These are phyloP conservation scores for Nitzschia putrida DNA, from an alignment of 108 stramenopile genomes.

Conservation along the genomic window DNA sequence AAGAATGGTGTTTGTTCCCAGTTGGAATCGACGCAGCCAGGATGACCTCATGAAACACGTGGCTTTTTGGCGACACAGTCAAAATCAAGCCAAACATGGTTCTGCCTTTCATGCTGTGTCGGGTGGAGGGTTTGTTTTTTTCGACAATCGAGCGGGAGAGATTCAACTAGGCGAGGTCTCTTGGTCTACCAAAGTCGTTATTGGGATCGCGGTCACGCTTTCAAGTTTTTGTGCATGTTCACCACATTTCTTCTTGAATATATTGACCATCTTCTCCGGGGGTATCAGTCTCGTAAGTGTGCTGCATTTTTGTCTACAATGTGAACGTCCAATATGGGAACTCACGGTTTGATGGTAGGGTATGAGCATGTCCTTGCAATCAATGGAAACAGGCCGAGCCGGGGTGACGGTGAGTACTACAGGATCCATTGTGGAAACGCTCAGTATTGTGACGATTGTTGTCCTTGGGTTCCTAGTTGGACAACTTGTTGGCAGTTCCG, in stretches of 20 bases:
- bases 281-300: slow-evolving; percentile 44
- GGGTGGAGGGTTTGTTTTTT: slow-evolving; percentile 38
- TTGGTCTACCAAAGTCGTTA: slow-evolving; percentile 34
- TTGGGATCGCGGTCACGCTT: slow-evolving; percentile 44
- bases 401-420: slow-evolving; percentile 25
- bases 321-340: background rate
- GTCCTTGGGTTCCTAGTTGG: slow-evolving; percentile 53
- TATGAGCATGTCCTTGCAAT: slow-evolving; percentile 63
- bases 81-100: slow-evolving; percentile 18
- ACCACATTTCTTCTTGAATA: slow-evolving; percentile 69
- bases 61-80: slow-evolving; percentile 43
- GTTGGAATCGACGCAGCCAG: slow-evolving; percentile 54
- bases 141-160: slow-evolving; percentile 20
- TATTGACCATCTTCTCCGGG: slow-evolving; percentile 58
- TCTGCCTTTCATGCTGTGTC: slow-evolving; percentile 37
- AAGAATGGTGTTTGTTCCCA: slow-evolving; percentile 39
- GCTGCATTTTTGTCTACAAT: background rate
- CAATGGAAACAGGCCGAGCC: slow-evolving; percentile 52
- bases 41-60: slow-evolving; percentile 45
- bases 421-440: slow-evolving; percentile 45
- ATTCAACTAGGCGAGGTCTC: slow-evolving; percentile 25
- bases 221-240: slow-evolving; percentile 53
- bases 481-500: slow-evolving; percentile 72
- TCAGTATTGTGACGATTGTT: slow-evolving; percentile 30
- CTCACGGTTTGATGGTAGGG: background rate